phyloP scores from a whole-genome alignment of 2,329 filamentous ascomycete species.

The Phoma sp. region DNA sequence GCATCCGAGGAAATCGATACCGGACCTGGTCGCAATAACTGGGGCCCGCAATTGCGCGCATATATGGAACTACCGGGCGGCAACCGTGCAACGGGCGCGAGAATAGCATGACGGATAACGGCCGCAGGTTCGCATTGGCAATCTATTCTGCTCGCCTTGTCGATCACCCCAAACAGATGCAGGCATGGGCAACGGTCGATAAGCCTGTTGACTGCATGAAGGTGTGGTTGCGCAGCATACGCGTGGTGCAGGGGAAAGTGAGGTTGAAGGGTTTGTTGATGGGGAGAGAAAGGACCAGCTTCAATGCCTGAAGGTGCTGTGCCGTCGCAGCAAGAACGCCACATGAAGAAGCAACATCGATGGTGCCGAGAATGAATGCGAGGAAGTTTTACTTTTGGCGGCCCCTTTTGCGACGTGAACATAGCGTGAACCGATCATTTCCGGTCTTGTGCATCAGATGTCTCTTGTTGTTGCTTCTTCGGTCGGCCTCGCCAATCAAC shows the following conservation, averaged over 20 bases:
- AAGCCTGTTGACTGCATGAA: background rate
- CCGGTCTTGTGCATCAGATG: background rate
- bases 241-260: constrained; percentile 5
- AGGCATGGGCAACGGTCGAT: background rate
- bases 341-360: background rate
- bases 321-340: background rate
- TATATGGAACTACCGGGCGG: constrained; percentile 7
- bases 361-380: background rate
- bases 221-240: constrained; percentile 15
- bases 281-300: no score
- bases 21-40: background rate
- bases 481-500: constrained; percentile 6
- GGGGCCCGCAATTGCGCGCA: constrained; percentile 10
- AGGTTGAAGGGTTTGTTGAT: background rate
- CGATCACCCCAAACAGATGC: background rate
- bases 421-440: background rate
- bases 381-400: background rate
- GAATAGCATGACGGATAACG: constrained; percentile 13
- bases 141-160: constrained; percentile 3
- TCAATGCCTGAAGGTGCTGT: background rate
- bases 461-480: background rate
- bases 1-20: background rate
- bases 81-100: constrained; percentile 9
- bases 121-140: constrained; percentile 6
- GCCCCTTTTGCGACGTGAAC: background rate